These are phyloP conservation scores for Neurospora sp. DNA, from an alignment of 495 filamentous ascomycete genomes.

Conservation along the genomic window DNA sequence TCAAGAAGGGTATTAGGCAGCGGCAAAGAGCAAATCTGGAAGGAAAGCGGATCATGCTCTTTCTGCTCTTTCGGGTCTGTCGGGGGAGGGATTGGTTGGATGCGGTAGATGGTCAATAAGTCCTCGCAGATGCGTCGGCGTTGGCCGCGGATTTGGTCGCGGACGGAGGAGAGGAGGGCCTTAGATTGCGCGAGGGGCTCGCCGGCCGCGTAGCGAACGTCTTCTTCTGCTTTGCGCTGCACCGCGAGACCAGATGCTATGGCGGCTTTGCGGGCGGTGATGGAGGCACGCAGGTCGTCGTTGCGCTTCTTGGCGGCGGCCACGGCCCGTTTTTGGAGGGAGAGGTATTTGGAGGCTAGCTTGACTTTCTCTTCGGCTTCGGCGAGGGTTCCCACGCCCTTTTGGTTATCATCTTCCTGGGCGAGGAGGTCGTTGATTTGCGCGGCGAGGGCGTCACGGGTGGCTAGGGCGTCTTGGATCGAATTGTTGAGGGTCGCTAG, in stretches of 20 bases:
- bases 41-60: conserved; percentile 44
- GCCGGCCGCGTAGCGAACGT: conserved; percentile 41
- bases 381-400: conserved; percentile 26
- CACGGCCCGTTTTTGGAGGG: conserved; percentile 53
- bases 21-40: conserved; percentile 63
- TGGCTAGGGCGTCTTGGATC: conserved; percentile 80
- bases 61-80: conserved; percentile 2
- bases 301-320: conserved; percentile 48
- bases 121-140: conserved; percentile 80
- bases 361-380: conserved; percentile 54
- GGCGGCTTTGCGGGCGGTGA: conserved; percentile 52
- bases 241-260: conserved; percentile 52
- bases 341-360: conserved; percentile 49
- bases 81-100: conserved; percentile 47
- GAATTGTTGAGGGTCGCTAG: conserved; percentile 85
- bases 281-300: conserved; percentile 53
- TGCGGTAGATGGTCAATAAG: conserved; percentile 66
- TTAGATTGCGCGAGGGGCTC: conserved; percentile 48
- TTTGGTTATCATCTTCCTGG: conserved; percentile 31
- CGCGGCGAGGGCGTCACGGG: conserved; percentile 58
- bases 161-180: conserved; percentile 44
- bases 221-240: conserved; percentile 46
- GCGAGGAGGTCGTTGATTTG: conserved; percentile 71
- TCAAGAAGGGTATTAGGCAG: conserved; percentile 59
- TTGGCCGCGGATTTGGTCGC: conserved; percentile 63